Evolutionary conservation across 1,284 basidiomycete genomes (phyloP).

Genomic region (Bondarzewia mesenterica): DNA sequence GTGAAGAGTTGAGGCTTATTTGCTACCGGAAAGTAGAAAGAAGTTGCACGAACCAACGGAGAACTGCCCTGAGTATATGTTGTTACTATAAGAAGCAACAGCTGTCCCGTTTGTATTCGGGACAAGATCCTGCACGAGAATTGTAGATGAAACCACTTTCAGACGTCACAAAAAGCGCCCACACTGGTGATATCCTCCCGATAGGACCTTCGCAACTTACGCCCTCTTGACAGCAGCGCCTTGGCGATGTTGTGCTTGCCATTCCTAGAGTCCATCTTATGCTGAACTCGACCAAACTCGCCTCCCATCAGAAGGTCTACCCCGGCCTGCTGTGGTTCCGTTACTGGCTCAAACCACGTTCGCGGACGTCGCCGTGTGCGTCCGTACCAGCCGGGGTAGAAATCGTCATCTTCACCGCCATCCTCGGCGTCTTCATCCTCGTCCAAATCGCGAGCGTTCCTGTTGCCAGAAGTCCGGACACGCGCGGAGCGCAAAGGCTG

Average conservation of each 20-base stretch:
- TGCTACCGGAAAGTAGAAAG: too few species aligned
- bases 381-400: not conserved
- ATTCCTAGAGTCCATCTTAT: constrained; percentile 33
- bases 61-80: constrained; percentile 92
- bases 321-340: constrained; percentile 66
- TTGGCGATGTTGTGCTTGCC: constrained; percentile 36
- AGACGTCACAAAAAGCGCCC: constrained; percentile 13
- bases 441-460: not conserved
- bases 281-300: constrained; percentile 73
- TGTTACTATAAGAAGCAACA: constrained; percentile 74
- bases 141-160: not conserved
- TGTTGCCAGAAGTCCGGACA: too few species aligned
- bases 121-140: constrained; percentile 52
- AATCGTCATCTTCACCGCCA: constrained; percentile 28
- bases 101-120: constrained; percentile 86
- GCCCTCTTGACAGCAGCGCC: constrained; percentile 34
- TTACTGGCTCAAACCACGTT: constrained; percentile 41
- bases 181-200: constrained; percentile 51
- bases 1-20: too few species aligned
- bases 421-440: constrained; percentile 25
- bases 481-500: too few species aligned
- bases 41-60: constrained; percentile 49
- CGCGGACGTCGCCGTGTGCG: not conserved
- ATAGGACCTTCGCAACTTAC: constrained; percentile 27
- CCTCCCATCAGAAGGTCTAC: constrained; percentile 68